Evolutionary conservation across 768 basidiomycete genomes (phyloP).

Genomic region (Russula brevipes): DNA sequence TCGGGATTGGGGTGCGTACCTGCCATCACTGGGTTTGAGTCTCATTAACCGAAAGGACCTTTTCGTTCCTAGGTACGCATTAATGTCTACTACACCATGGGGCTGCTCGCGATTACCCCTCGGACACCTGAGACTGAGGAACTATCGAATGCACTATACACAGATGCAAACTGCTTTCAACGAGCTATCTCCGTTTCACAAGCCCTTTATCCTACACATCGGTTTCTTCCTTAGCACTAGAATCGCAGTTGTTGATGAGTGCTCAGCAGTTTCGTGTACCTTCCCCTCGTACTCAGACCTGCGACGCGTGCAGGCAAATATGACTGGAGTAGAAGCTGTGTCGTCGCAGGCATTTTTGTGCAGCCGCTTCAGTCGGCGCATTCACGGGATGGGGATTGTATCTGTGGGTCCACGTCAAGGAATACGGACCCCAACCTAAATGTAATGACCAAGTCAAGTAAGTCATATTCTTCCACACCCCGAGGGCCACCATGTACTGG

Average conservation of each 20-base stretch:
- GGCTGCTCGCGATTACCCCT: slow-evolving; percentile 11
- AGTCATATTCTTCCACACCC: slow-evolving; percentile 7
- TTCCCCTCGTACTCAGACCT: background rate
- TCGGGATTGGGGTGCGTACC: slow-evolving; percentile 6
- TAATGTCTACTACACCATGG: slow-evolving; percentile 17
- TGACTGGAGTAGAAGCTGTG: slow-evolving; percentile 7
- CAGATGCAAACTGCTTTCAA: background rate
- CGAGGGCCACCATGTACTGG: slow-evolving; percentile 16
- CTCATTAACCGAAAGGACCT: background rate
- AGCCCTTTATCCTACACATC: slow-evolving; percentile 13
- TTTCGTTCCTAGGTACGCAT: slow-evolving; percentile 7
- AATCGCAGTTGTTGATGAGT: slow-evolving; percentile 9
- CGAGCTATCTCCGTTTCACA: slow-evolving; percentile 10
- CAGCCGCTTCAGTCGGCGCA: background rate
- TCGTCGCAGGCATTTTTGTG: slow-evolving; percentile 3
- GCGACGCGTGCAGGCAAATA: slow-evolving; percentile 14
- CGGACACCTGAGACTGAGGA: slow-evolving; percentile 7
- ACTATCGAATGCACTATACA: background rate
- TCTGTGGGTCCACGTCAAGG: background rate
- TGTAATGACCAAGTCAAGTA: slow-evolving; percentile 16
- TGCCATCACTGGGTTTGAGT: background rate
- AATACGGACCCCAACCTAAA: background rate
- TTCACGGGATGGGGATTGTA: slow-evolving; percentile 19
- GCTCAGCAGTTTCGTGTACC: background rate
- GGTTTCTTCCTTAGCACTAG: slow-evolving; percentile 20